A percentile compares a stretch with the other conserved stretches of the same genome.
Conservation (phyloP, 2,329 filamentous ascomycete genomes). For the Venturia oleaginea region DNA sequence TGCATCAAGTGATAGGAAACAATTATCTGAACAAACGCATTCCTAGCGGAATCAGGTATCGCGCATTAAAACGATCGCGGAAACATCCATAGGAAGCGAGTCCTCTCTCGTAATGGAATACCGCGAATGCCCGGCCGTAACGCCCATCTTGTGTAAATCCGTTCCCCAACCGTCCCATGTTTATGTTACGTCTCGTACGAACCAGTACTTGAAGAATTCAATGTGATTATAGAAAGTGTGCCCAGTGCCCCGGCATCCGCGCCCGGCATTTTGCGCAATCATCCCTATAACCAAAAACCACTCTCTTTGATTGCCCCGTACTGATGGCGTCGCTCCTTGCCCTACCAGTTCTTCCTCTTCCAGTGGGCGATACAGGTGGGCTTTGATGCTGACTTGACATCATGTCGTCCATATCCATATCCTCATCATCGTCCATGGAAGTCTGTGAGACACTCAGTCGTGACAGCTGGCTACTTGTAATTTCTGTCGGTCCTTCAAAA, state of each 20-base stretch:
- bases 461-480: slow-evolving; percentile 29
- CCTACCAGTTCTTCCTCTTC: slow-evolving; percentile 22
- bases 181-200: neutral
- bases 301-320: slow-evolving; percentile 28
- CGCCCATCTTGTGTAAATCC: neutral
- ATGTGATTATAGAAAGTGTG: slow-evolving; percentile 31
- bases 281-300: slow-evolving; percentile 40
- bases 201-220: neutral
- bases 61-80: neutral
- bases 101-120: neutral
- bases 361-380: slow-evolving; percentile 17
- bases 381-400: neutral
- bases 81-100: neutral
- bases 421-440: slow-evolving; percentile 12
- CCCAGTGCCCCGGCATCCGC: slow-evolving; percentile 41
- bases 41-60: neutral
- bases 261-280: slow-evolving; percentile 42
- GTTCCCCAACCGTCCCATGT: neutral
- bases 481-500: slow-evolving; percentile 27
- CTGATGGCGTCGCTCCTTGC: slow-evolving; percentile 30
- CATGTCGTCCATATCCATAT: slow-evolving; percentile 27
- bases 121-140: neutral
- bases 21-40: neutral
- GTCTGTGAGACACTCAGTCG: slow-evolving; percentile 24
- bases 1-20: neutral